Conservation (phyloP, 1,284 basidiomycete genomes). For the Anthracocystis setariae region DNA sequence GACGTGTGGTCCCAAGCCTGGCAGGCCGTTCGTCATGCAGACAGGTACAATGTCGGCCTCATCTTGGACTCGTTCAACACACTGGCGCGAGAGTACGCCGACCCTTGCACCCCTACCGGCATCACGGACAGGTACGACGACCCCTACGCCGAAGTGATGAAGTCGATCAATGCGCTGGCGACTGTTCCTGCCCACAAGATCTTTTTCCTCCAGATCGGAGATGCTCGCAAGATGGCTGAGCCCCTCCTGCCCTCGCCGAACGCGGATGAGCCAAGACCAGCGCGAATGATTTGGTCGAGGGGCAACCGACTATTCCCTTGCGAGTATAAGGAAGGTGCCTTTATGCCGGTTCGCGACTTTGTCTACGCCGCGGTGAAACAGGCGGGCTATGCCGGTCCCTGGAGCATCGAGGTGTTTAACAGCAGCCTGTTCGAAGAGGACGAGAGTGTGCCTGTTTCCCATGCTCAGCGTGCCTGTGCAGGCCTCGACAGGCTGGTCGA, state of each 20-base stretch:
- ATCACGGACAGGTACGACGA: slow-evolving; percentile 45
- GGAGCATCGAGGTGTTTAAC: slow-evolving; percentile 69
- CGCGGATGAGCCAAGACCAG: slow-evolving; percentile 62
- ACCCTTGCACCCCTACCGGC: slow-evolving; percentile 49
- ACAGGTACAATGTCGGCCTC: slow-evolving; percentile 67
- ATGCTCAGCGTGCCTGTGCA: slow-evolving; percentile 58
- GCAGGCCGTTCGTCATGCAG: slow-evolving; percentile 59
- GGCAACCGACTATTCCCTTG: slow-evolving; percentile 67
- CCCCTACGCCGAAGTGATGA: slow-evolving; percentile 49
- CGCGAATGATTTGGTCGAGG: slow-evolving; percentile 68
- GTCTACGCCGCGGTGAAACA: slow-evolving; percentile 57
- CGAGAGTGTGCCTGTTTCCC: slow-evolving; percentile 50
- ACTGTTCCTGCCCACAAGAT: slow-evolving; percentile 52
- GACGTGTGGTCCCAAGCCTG: slow-evolving; percentile 67
- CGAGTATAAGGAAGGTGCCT: slow-evolving; percentile 65
- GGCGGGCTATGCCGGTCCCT: slow-evolving; percentile 67
- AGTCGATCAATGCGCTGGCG: slow-evolving; percentile 42
- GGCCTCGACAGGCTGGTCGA: slow-evolving; percentile 44
- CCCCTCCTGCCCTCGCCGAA: slow-evolving; percentile 58
- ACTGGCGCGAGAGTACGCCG: slow-evolving; percentile 67
- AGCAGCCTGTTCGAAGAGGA: slow-evolving; percentile 53
- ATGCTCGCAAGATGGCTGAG: slow-evolving; percentile 54
- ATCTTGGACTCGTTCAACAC: slow-evolving; percentile 69
- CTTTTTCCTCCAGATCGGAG: slow-evolving; percentile 69
- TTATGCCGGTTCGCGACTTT: slow-evolving; percentile 66